Base-by-base conservation (phyloP, 1,139 yeast species). In the Kodamaea alishanica region DNA sequence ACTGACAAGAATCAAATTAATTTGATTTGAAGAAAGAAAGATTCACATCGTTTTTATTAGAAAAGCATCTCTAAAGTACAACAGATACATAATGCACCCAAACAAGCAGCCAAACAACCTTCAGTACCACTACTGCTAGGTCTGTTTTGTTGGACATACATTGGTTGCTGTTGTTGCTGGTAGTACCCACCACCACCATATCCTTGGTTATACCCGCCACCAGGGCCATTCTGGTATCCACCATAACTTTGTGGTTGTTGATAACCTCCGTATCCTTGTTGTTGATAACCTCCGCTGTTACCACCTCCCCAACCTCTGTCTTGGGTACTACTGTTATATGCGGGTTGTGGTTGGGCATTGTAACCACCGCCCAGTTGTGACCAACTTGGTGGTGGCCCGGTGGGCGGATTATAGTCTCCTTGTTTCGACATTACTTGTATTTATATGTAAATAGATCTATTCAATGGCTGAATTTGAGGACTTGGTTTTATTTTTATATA, bases 21-120 rank as follows among this genome's bases (percentile, higher is more conserved):
- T 2, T 32, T 6, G 32, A 31, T 5, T 34, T 32, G 24, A 32
- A 20, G 26, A 30, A 11, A 30, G 8, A 20, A 7, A 30, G 5
- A 5, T 20, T 30, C 2, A 30, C 28, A 26, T 3, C 28, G 28
- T 10, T 23, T 4, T 25, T 25, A 32, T 53, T 67, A 82, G 58
- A 82, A 79, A 26, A 83, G 51, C 54, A 81, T 76, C 55, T 83
- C 89, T 51, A 83, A 65, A 5, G 89, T 79, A 62, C 86, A 82
- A 59, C 92, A 84, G 48, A 82, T 53, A 76, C 90, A 83, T 61
- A 81, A 50, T 8, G 86, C 88, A 24, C 81, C 88, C 50, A 82
- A 67, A 65, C 89, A 83, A 4, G 79, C 89, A 61, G 79, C 71
- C 54, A 81, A 70, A 61, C 88, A 82, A 41, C 72, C 76, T 15